Percentiles rank a stretch among this genome's conserved stretches.
These are phyloP conservation scores for Albophoma yamanashiensis DNA, from an alignment of 2,329 filamentous ascomycete species.

Conservation along the genomic window DNA sequence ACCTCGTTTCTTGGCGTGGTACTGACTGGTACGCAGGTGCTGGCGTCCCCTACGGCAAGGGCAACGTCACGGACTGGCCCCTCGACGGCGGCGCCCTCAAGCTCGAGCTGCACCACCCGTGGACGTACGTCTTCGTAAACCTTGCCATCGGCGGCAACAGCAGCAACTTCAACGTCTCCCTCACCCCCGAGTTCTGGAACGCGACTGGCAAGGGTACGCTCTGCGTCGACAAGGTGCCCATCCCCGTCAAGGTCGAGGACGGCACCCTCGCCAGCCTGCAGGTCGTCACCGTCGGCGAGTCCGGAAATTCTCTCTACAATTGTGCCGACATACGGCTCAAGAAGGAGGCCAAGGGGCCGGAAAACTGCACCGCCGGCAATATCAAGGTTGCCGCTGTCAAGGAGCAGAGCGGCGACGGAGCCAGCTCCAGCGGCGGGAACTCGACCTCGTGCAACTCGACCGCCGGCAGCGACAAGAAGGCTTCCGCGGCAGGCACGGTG, in stretches of 20 bases:
- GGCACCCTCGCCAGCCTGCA: slow-evolving; percentile 58
- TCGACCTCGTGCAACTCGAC: slow-evolving; percentile 3
- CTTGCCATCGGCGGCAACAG: slow-evolving; percentile 38
- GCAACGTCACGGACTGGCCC: slow-evolving; percentile 43
- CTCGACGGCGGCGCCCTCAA: slow-evolving; percentile 35
- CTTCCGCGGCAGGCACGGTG: slow-evolving; percentile 12
- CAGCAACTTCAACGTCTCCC: slow-evolving; percentile 57
- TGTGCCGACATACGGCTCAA: slow-evolving; percentile 67
- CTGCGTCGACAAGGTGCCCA: slow-evolving; percentile 49
- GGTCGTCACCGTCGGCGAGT: slow-evolving; percentile 52
- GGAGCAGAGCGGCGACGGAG: slow-evolving; percentile 14
- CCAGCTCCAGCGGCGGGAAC: slow-evolving; percentile 4
- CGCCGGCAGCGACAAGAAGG: not conserved
- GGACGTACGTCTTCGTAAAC: slow-evolving; percentile 43
- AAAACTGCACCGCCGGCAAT: slow-evolving; percentile 24
- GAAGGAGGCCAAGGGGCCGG: slow-evolving; percentile 32
- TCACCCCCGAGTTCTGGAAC: slow-evolving; percentile 49
- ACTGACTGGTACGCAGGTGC: slow-evolving; percentile 25
- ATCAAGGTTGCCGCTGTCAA: slow-evolving; percentile 28
- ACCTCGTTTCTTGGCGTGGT: not conserved
- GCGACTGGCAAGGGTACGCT: slow-evolving; percentile 51
- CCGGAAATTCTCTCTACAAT: slow-evolving; percentile 55
- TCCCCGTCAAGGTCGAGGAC: slow-evolving; percentile 45
- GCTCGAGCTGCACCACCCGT: slow-evolving; percentile 39
- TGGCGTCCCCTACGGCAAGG: slow-evolving; percentile 30